phyloP scores from a whole-genome alignment of 225 moss, liverwort and hornwort species.

The Marchantia paleacea region DNA sequence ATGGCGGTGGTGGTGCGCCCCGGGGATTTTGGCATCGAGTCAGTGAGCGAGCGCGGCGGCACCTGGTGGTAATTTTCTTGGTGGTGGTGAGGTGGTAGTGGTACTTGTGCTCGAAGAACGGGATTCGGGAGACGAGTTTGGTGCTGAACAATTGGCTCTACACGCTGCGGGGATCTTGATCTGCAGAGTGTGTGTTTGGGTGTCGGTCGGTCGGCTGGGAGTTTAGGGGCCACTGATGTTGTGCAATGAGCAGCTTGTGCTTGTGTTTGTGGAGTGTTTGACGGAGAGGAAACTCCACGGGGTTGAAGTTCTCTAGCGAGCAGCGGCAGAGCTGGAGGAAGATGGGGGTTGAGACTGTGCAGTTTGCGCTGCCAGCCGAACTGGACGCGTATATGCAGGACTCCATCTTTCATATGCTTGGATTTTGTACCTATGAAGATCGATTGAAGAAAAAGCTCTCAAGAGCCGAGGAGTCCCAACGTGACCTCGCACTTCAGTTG shows the following conservation, averaged over 20 bases:
- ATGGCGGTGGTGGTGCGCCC: not conserved
- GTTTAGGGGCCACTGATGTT: not conserved
- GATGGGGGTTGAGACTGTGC: constrained; percentile 31
- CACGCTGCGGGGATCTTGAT: not conserved
- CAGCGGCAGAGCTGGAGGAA: not conserved
- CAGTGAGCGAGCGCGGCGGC: not conserved
- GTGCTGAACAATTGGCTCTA: not conserved
- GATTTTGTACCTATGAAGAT: constrained; percentile 57
- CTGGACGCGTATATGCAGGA: constrained; percentile 64
- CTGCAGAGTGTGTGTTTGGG: not conserved
- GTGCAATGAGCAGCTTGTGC: not conserved
- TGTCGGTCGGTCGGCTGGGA: not conserved
- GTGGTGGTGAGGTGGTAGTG: too few relatives aligned
- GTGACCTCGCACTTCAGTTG: constrained; percentile 63
- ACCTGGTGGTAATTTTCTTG: not conserved
- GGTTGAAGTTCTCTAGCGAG: not conserved
- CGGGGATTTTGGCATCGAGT: not conserved
- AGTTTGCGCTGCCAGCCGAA: constrained; percentile 48
- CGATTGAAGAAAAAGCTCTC: constrained; percentile 50
- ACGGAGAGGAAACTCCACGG: not conserved
- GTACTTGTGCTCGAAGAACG: too few relatives aligned
- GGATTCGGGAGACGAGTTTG: not conserved
- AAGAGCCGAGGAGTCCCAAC: constrained; percentile 65
- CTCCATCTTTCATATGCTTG: constrained; percentile 64
- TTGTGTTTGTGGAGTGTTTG: not conserved